A percentile compares a stretch with the other conserved stretches of the same genome.
Conservation (phyloP, 495 filamentous ascomycete species). For the Aspergillus taichungensis region DNA sequence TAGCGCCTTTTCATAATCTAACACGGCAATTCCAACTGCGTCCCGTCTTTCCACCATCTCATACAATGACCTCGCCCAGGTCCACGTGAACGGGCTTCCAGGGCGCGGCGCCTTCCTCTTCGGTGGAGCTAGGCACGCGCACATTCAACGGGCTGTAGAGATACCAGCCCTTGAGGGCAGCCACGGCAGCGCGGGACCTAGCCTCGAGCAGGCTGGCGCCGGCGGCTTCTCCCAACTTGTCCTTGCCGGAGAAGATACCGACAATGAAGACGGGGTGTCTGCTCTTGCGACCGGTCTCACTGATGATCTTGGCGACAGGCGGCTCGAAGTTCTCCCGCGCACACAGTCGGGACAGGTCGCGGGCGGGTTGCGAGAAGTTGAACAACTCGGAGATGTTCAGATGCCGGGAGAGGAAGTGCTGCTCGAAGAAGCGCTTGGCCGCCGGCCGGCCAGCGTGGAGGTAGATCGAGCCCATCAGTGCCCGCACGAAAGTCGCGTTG, state of each 20-base stretch:
- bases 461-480: conserved; percentile 76
- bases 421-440: conserved; percentile 68
- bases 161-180: conserved; percentile 89
- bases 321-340: conserved; percentile 79
- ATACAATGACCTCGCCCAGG: conserved; percentile 80
- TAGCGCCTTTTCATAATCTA: conserved; percentile 8
- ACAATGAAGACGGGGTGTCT: conserved; percentile 89
- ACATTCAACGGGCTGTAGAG: conserved; percentile 73
- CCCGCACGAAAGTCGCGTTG: conserved; percentile 63
- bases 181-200: conserved; percentile 66
- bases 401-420: conserved; percentile 73
- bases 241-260: conserved; percentile 78
- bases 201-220: conserved; percentile 69
- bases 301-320: conserved; percentile 77
- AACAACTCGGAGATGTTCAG: conserved; percentile 71
- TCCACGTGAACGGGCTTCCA: conserved; percentile 87
- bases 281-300: conserved; percentile 77
- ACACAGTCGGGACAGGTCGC: conserved; percentile 73
- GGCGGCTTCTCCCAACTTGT: conserved; percentile 81
- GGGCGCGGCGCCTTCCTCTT: conserved; percentile 48
- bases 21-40: conserved; percentile 2
- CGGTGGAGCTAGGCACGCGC: conserved; percentile 72
- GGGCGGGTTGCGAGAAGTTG: conserved; percentile 69
- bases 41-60: conserved; percentile 16
- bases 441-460: conserved; percentile 62